Base-by-base conservation (phyloP, 163 green algal species). In the Scenedesmus sp. region DNA sequence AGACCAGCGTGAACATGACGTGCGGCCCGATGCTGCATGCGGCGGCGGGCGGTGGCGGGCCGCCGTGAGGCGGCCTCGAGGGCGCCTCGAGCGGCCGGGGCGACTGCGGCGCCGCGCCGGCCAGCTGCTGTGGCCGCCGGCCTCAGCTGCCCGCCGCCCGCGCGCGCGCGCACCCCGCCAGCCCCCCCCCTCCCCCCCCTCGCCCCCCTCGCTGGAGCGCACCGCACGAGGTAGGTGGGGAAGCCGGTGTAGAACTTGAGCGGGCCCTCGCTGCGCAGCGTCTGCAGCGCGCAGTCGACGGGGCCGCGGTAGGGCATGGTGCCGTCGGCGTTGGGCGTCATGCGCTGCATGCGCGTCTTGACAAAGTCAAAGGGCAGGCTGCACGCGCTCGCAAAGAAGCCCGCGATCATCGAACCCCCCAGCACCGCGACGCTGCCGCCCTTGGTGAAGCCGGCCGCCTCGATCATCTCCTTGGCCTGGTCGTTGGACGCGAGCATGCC, bases 401-500 rank as follows among this genome's bases (percentile, higher is more conserved):
- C 95, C n/a, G 96, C 93, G 62, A 98, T 94, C 74, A 84, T 88
- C 53, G 94, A 89, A 54, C 84, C 88, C 22, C 91, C 92, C 57
- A 97, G 34, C 24, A 96, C 86, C 2, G 89, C 75, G 15, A 80
- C 67, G 11, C 78, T 70, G 53, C 84, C 70, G 60, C 89, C 88
- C 86, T 91, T 92, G 15, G 81, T 60, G 58, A 95, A 94, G 45
- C 94, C 94, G 29, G 85, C 62, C 14, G 82, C 85, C 83, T 93
- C 88, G 22, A 98, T 85, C 85, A 92, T 89, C 87, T 98, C 94
- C 89, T 97, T 96, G 56, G 91, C 92, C 91, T 98, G 94, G 83
- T 99, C 97, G 85, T 99, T 99, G 67, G 94, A 97, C 24, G 97
- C 97, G 57, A 99, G 90, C 97, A 99, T 99, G 77, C 97, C 97